Evolutionary conservation across 805 yeast genomes (phyloP).

Genomic region (Tetrapisispora phaffii): DNA sequence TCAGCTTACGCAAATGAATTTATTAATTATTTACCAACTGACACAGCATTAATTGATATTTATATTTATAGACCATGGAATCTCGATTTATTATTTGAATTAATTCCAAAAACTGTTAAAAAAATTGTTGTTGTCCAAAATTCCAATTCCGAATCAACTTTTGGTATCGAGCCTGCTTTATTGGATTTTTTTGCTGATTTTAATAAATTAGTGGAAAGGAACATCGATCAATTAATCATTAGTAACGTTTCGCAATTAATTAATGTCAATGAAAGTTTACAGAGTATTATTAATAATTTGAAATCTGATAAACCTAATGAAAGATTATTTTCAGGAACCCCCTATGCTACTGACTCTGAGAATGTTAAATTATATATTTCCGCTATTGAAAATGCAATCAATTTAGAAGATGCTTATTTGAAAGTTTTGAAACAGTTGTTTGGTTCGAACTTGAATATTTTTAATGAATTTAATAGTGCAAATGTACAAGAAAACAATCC

Average conservation of each 20-base stretch:
- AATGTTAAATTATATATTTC: slow-evolving; percentile 7
- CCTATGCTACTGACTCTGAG: slow-evolving; percentile 3
- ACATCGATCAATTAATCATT: slow-evolving; percentile 45
- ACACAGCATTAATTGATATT: slow-evolving; percentile 38
- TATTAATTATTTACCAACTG: slow-evolving; percentile 29
- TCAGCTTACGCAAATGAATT: slow-evolving; percentile 47
- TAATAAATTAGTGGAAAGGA: slow-evolving; percentile 36
- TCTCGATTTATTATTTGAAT: slow-evolving; percentile 38
- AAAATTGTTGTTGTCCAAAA: slow-evolving; percentile 63
- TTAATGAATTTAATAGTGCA: slow-evolving; percentile 47
- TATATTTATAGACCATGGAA: slow-evolving; percentile 69
- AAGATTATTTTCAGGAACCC: slow-evolving; percentile 48
- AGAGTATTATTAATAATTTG: slow-evolving; percentile 42
- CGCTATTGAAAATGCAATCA: slow-evolving; percentile 36
- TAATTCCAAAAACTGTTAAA: slow-evolving; percentile 45
- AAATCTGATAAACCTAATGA: slow-evolving; percentile 47
- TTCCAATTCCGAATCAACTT: slow-evolving; percentile 24
- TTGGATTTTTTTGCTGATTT: slow-evolving; percentile 64
- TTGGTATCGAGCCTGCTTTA: slow-evolving; percentile 57
- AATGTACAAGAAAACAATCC: slow-evolving; percentile 50
- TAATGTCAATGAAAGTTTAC: slow-evolving; percentile 31
- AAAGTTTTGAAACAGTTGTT: slow-evolving; percentile 66
- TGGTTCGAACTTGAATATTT: slow-evolving; percentile 40
- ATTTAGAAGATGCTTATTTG: slow-evolving; percentile 65
- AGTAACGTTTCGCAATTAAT: slow-evolving; percentile 34